Base-by-base conservation (phyloP, 1,284 basidiomycete genomes). In the Wallemia ichthyophaga region DNA sequence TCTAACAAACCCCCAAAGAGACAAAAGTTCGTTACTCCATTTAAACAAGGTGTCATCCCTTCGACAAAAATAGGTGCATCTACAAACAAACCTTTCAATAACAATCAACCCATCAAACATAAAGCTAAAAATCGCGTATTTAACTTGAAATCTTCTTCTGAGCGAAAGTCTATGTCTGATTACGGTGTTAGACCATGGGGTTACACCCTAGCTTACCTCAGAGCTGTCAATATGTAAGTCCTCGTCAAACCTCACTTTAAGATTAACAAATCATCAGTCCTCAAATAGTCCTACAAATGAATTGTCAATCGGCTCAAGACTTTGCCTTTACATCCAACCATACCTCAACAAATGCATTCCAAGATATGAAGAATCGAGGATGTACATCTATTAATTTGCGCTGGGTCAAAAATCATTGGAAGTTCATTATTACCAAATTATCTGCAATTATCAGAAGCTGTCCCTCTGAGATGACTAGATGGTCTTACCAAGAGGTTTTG, bases 321-420 rank as follows among this genome's bases (percentile, higher is more conserved):
- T 48, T 13, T 19, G 9, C n/a, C 5, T 48, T 48, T 21, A 5
- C 11, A 48, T 5, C 11, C n/a, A 19, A 21, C 7, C 5, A 3
- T 15, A 48, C 11, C n/a, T 13, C 37, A 21, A 21, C 48, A 23
- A 21, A 54, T 3, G 58, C 58, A 2, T 32, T n/a, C 25, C 33
- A 19, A 48, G 72, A 77, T 61, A 69, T 85, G 11, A 69, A 72
- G 2, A 66, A 68, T 25, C 70, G 67, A 2, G 81, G 78, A 0
- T 83, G 80, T 61, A 69, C 67, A 1, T 72, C 81, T n/a, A 81
- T 75, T 1, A 80, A 78, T 1, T 73, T 78, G 62, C 67, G 73
- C 27, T 98, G 92, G 92, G 80, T 94, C 0, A 75, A 83, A 33
- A 94, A 95, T 65, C 89, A 95, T 65, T 98, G 87, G 84, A 67